Evolutionary conservation across 805 yeast genomes (phyloP).

Genomic region (Candida morakotiae): DNA sequence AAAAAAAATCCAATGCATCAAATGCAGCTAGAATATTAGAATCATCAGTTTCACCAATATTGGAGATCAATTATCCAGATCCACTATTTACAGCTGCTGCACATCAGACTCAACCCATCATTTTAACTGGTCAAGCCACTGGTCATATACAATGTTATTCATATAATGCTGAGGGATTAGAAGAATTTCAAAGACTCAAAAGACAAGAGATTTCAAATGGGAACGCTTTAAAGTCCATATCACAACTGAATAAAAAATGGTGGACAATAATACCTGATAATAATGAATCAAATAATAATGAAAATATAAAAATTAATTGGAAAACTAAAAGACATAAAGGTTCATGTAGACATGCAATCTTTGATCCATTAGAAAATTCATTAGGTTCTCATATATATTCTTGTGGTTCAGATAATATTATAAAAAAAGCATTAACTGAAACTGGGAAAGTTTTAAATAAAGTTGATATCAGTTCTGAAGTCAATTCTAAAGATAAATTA

Average conservation of each 20-base stretch:
- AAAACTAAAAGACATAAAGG: conserved; percentile 87
- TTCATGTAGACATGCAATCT: conserved; percentile 69
- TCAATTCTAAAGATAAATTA: conserved; percentile 24
- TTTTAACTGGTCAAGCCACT: conserved; percentile 73
- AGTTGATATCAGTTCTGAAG: conserved; percentile 21
- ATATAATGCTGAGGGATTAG: conserved; percentile 51
- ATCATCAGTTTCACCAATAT: conserved; percentile 37
- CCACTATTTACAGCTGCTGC: conserved; percentile 75
- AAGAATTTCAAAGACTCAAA: conserved; percentile 21
- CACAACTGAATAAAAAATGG: conserved; percentile 37
- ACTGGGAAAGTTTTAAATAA: conserved; percentile 77
- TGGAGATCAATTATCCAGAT: conserved; percentile 47
- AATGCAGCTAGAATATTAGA: conserved; percentile 27
- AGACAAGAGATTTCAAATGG: conserved; percentile 21
- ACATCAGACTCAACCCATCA: conserved; percentile 67
- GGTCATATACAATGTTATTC: conserved; percentile 66
- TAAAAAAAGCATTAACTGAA: conserved; percentile 67
- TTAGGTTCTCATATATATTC: conserved; percentile 56
- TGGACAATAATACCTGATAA: conserved; percentile 40
- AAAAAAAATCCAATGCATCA: conserved; percentile 22
- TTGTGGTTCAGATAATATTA: conserved; percentile 73
- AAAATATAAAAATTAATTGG: conserved; percentile 48
- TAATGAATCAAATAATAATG: conserved; percentile 15
- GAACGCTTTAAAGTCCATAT: conserved; percentile 21
- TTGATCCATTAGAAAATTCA: conserved; percentile 47